These are phyloP conservation scores for Nitzschia sp. DNA, from an alignment of 108 stramenopile genomes.

Conservation along the genomic window DNA sequence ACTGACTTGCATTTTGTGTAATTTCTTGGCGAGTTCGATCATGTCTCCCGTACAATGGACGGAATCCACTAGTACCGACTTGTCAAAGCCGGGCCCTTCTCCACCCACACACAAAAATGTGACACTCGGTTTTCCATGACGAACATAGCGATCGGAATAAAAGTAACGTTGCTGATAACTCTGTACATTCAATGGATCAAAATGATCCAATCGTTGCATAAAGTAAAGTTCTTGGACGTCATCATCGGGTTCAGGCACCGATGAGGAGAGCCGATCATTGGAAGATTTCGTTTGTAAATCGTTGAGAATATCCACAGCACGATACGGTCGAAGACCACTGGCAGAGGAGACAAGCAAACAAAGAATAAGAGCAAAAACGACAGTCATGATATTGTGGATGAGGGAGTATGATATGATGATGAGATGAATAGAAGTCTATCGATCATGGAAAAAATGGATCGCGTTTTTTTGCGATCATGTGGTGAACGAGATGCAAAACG, in stretches of 20 bases:
- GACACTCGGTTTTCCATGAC: conserved; percentile 5
- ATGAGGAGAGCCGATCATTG: background rate
- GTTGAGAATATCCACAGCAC: conserved; percentile 12
- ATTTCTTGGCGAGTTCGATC: conserved; percentile 66
- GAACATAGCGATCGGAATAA: conserved; percentile 53
- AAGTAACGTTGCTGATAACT: conserved; percentile 78
- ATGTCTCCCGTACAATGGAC: conserved; percentile 92
- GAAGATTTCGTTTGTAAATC: background rate
- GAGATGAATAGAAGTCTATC: no score
- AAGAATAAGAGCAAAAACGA: background rate
- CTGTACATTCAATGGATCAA: conserved; percentile 34
- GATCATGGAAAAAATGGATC: no score
- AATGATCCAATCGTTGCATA: conserved; percentile 73
- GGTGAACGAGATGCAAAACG: no score
- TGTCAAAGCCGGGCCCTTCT: conserved; percentile 79
- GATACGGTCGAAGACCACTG: conserved; percentile 1
- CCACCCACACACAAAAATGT: conserved; percentile 88
- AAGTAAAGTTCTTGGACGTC: conserved; percentile 67
- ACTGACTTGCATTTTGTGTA: conserved; percentile 26
- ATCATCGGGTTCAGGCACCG: background rate
- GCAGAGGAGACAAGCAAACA: background rate
- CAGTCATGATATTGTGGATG: no score
- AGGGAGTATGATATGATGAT: no score
- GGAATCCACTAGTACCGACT: conserved; percentile 69
- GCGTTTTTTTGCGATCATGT: no score